Conservation (phyloP, 2,329 filamentous ascomycete species). For the Sporothrix euskadiensis region DNA sequence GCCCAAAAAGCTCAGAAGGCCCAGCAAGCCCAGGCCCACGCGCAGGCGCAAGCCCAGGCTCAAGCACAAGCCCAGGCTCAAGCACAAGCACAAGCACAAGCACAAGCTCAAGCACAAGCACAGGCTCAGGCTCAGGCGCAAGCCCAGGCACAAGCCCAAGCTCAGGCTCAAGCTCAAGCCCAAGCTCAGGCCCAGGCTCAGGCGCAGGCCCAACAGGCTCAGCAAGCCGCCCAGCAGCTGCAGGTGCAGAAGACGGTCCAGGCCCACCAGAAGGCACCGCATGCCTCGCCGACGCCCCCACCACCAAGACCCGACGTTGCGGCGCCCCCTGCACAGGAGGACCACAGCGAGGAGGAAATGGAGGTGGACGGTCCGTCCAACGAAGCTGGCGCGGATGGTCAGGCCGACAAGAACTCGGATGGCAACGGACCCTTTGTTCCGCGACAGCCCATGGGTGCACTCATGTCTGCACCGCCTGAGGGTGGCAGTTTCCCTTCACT, state of each 20-base stretch:
- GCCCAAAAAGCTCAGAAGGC: conserved; percentile 25
- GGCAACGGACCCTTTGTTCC: conserved; percentile 50
- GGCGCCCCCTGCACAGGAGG: conserved; percentile 38
- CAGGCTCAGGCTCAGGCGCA: conserved; percentile 42
- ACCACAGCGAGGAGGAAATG: conserved; percentile 51
- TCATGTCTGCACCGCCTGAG: conserved; percentile 65
- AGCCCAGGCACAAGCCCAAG: conserved; percentile 34
- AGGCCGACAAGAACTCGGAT: conserved; percentile 41
- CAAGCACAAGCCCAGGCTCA: conserved; percentile 33
- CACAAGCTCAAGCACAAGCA: conserved; percentile 34
- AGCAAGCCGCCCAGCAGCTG: conserved; percentile 39
- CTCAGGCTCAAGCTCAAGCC: conserved; percentile 32
- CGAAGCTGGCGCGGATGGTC: conserved; percentile 34
- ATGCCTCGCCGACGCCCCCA: conserved; percentile 30
- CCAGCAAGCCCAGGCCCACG: conserved; percentile 31
- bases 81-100: conserved; percentile 31
- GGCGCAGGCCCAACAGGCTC: conserved; percentile 39
- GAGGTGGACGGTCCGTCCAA: conserved; percentile 48
- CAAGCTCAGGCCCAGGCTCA: conserved; percentile 32
- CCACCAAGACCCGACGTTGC: conserved; percentile 35
- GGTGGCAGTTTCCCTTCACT: conserved; percentile 65
- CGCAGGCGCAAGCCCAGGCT: conserved; percentile 28
- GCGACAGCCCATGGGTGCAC: conserved; percentile 56
- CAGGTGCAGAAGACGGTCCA: conserved; percentile 43
- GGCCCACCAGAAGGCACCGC: conserved; percentile 37